Base-by-base conservation (phyloP, 768 basidiomycete genomes). In the Suillus occidentalis region DNA sequence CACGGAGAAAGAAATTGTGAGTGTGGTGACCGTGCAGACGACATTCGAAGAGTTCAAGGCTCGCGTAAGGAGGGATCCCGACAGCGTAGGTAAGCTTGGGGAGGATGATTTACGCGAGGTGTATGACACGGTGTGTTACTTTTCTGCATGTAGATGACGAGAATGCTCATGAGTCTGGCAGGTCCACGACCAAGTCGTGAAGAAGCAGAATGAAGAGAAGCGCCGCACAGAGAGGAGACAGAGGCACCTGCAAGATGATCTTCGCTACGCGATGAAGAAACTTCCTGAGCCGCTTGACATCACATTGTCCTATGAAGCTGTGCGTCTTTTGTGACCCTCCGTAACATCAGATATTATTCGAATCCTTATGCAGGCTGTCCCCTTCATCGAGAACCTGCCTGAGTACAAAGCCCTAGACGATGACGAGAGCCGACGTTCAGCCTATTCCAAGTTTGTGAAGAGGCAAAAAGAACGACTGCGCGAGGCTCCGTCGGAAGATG, bases 221-320 rank as follows among this genome's bases (percentile, higher is more conserved):
- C 83, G 89, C n/a, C 86, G 94, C 42, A 79, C 88, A 1, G 97
- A 99, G 77, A 84, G 95, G 64, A 89, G 85, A 71, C 87, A 90
- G 64, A 85, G 96, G 34, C 92, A 97, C 75, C 78, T 94, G 67
- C 94, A 97, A 72, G 97, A 99, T 76, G 97, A 99, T 72, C 82
- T 99, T 43, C 89, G 97, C 7, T 97, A 99, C 78, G 97, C 96
- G 0, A 82, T 98, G 68, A 95, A 92, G 79, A 97, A 97, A 74
- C 81, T 97, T 8, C 75, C 91, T 0, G 92, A 95, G 58, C 85
- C 92, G 1, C 76, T 98, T 45, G 94, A 97, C 68, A 75, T 95
- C 58, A 86, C 78, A 36, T 73, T 89, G 63, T 74, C 89, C 1
- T 99, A 90, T 71, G 96, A 98, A 69, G 87, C 91, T 70, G 95